A percentile compares a stretch with the other conserved stretches of the same genome.
Evolutionary conservation across 73 alveolate species (phyloP).

Genomic region (Paraurostyla sp.): DNA sequence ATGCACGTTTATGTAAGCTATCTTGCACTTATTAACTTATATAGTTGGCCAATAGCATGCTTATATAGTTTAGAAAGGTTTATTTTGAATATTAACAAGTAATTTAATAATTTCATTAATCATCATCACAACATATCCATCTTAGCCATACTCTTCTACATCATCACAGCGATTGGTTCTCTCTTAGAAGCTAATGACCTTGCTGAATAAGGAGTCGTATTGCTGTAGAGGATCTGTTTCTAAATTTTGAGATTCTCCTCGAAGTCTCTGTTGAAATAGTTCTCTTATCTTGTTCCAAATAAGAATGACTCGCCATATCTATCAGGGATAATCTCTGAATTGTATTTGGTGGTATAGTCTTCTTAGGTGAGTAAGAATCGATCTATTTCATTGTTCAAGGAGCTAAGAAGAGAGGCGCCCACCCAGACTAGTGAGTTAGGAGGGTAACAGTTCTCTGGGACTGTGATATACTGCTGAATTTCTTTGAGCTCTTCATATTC

Average conservation of each 20-base stretch:
- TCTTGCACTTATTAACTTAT: not conserved
- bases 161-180: slow-evolving; percentile 45
- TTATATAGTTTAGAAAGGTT: slow-evolving; percentile 18
- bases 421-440: slow-evolving; percentile 65
- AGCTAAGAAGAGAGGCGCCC: slow-evolving; percentile 68
- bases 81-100: slow-evolving; percentile 3
- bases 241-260: slow-evolving; percentile 60
- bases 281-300: slow-evolving; percentile 49
- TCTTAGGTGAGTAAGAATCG: slow-evolving; percentile 32
- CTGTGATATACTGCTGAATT: not conserved
- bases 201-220: slow-evolving; percentile 66
- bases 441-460: slow-evolving; percentile 60
- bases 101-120: not conserved
- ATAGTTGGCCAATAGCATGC: slow-evolving; percentile 50
- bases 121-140: not conserved
- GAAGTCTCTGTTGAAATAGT: slow-evolving; percentile 59
- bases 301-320: slow-evolving; percentile 68
- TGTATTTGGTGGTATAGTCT: slow-evolving; percentile 52
- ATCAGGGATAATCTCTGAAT: slow-evolving; percentile 62
- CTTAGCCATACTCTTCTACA: slow-evolving; percentile 8
- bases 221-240: slow-evolving; percentile 42
- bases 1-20: slow-evolving; percentile 53
- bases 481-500: slow-evolving; percentile 55
- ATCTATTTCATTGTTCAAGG: slow-evolving; percentile 62
- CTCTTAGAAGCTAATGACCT: slow-evolving; percentile 44